Conservation (phyloP, 164 flowering plant genomes). For the Litsea cubeba region DNA sequence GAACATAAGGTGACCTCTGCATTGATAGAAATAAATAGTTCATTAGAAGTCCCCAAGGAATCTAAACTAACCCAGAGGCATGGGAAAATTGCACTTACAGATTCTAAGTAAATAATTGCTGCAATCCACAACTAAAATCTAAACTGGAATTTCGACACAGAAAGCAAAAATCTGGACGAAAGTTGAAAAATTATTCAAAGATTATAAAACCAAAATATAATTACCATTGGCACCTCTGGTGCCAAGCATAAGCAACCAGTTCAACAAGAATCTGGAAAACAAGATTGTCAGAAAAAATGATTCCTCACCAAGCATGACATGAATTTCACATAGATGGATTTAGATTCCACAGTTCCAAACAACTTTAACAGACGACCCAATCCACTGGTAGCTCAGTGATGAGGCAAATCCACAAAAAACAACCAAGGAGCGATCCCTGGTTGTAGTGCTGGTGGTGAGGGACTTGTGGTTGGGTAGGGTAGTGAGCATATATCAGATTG, state of each 20-base stretch:
- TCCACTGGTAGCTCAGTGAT: no score
- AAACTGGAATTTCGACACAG: not conserved
- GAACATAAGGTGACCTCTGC: conserved; percentile 70
- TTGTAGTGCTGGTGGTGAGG: no score
- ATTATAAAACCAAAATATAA: not conserved
- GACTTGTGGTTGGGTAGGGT: no score
- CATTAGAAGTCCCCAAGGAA: not conserved
- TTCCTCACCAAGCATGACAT: not conserved
- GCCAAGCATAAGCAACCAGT: not conserved
- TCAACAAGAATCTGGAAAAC: not conserved
- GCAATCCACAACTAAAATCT: no score
- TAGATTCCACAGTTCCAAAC: no score
- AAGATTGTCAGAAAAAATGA: not conserved
- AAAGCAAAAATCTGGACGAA: not conserved
- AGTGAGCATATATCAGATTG: no score
- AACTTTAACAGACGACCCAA: no score
- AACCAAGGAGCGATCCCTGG: no score
- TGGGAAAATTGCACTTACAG: not conserved
- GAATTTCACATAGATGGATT: not conserved
- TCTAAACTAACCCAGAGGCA: conserved; percentile 1
- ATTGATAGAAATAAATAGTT: conserved; percentile 14
- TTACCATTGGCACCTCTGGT: not conserved
- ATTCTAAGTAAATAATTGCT: not conserved
- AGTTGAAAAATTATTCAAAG: not conserved
- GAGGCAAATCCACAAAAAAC: no score